Evolutionary conservation across 179 eudicot genomes (phyloP), one percentile per base, ranked within the genome.

Genomic region (Actinidia polygama): DNA sequence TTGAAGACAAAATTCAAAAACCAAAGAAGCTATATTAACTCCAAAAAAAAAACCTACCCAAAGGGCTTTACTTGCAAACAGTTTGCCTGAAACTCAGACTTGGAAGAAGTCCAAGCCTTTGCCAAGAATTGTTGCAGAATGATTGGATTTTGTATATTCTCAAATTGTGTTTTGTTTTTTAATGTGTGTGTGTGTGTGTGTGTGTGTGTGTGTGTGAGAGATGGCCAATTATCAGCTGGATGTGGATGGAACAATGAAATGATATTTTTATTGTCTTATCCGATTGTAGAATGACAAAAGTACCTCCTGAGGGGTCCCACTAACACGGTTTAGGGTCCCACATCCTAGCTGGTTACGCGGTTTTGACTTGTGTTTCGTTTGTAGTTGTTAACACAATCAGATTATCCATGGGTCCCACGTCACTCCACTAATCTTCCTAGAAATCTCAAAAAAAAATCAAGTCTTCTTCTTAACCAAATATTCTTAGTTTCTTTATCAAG

Each of bases 301-400:
- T 53, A 26, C 78, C 46, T 75, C 44, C 5, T 24, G 63, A 5
- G n/a, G 26, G 7, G 24, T 10, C 19, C 55, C 10, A 24, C 10
- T 67, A 67, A 40, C 7, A 49, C 23, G n/a, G 55, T 12, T 46
- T 18, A 12, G 44, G 23, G 70, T 40, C 71, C 44, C 83, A 55
- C 62, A n/a, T 59, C 67, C 81, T 68, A 79, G 79, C 82, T 86
- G 88, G 81, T 63, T 57, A 83, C 82, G 81, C 88, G 84, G 36
- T 70, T 83, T 86, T 62, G 77, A 80, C 73, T 80, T 80, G 51
- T 30, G 44, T 85, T 30, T 54, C 10, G 49, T 67, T 59, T 26
- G 46, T 40, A 49, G 78, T 18, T 59, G 61, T n/a, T 3, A 64
- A 79, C 68, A 73, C 63, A 26, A 11, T 49, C 12, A 19, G 18